Conservation (phyloP, 345 rosid species). For the Eutrema heterophyllum region DNA sequence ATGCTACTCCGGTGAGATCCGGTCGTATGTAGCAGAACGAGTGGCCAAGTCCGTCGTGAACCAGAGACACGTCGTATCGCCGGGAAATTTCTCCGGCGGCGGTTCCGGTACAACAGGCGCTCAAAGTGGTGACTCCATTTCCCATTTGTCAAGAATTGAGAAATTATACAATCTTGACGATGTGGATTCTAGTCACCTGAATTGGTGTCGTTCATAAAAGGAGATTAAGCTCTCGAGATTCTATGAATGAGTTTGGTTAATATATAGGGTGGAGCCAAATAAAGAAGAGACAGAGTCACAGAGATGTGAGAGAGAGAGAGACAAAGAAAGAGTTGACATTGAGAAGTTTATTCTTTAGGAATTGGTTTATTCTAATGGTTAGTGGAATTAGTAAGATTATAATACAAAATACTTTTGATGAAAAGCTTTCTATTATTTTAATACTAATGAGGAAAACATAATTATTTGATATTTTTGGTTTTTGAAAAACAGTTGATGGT, state of each 20-base stretch:
- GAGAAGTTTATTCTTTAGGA: slow-evolving; percentile 12
- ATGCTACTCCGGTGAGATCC: slow-evolving; percentile 31
- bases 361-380: slow-evolving; percentile 29
- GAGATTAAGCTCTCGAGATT: not conserved
- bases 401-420: slow-evolving; percentile 4
- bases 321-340: slow-evolving; percentile 41
- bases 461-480: not conserved
- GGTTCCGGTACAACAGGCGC: slow-evolving; percentile 52
- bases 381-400: slow-evolving; percentile 34
- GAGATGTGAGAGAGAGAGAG: slow-evolving; percentile 7
- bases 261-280: not conserved
- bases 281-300: slow-evolving; percentile 21
- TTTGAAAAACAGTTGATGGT: not conserved
- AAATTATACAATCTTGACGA: not conserved
- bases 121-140: slow-evolving; percentile 50
- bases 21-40: slow-evolving; percentile 79
- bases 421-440: not conserved
- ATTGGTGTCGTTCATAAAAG: slow-evolving; percentile 8
- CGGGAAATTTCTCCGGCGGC: slow-evolving; percentile 56
- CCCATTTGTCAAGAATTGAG: slow-evolving; percentile 44
- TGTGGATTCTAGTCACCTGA: not conserved
- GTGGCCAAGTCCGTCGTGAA: slow-evolving; percentile 68
- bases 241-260: slow-evolving; percentile 21
- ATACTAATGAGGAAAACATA: not conserved
- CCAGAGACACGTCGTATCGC: slow-evolving; percentile 45